Evolutionary conservation across 1,284 basidiomycete species (phyloP).

Genomic region (Sutorius eximius): DNA sequence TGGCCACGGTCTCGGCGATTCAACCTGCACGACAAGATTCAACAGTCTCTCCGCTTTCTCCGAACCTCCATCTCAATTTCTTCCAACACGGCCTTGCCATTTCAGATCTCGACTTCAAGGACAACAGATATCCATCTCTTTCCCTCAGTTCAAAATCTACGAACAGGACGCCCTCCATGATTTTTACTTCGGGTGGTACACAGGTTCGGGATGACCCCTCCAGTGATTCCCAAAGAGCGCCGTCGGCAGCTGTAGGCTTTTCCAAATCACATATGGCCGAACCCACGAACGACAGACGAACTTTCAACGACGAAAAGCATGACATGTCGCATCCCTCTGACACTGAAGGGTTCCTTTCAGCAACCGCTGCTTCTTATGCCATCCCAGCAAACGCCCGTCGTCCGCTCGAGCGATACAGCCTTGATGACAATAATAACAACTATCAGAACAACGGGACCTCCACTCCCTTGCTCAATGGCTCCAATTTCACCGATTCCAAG

Average conservation of each 20-base stretch:
- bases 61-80: constrained; percentile 37
- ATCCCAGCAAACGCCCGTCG: constrained; percentile 42
- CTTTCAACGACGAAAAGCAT: constrained; percentile 26
- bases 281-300: constrained; percentile 21
- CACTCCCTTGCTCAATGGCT: constrained; percentile 37
- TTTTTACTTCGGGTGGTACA: constrained; percentile 24
- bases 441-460: constrained; percentile 26
- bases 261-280: constrained; percentile 18
- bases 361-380: constrained; percentile 42
- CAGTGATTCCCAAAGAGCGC: constrained; percentile 13
- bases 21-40: constrained; percentile 44
- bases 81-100: constrained; percentile 55
- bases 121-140: constrained; percentile 59
- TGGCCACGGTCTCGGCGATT: constrained; percentile 49
- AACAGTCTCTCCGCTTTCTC: constrained; percentile 30
- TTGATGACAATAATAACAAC: constrained; percentile 41
- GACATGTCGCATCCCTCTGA: constrained; percentile 22
- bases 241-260: constrained; percentile 8
- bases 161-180: constrained; percentile 32
- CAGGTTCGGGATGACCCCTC: constrained; percentile 21
- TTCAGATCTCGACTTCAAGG: constrained; percentile 59
- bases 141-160: constrained; percentile 30
- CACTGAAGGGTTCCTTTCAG: constrained; percentile 34
- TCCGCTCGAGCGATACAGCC: constrained; percentile 49
- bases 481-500: constrained; percentile 29